Evolutionary conservation across 805 yeast genomes (phyloP).

Genomic region (Yamadazyma tumulicola): DNA sequence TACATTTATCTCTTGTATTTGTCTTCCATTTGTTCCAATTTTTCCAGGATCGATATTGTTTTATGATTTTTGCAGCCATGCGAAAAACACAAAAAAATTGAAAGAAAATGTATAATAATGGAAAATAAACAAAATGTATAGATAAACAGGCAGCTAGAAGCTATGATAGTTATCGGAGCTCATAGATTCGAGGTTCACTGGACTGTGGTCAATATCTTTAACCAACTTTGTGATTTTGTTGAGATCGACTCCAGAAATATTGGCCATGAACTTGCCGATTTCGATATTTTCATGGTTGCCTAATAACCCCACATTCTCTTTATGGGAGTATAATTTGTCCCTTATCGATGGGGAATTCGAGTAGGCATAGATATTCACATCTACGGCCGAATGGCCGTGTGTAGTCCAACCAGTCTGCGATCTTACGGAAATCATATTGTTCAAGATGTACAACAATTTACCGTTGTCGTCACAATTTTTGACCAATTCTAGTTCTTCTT

Average conservation of each 20-base stretch:
- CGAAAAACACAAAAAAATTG: too few species aligned
- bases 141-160: too few species aligned
- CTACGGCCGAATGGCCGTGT: constrained; percentile 95
- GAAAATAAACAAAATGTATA: too few species aligned
- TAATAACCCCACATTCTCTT: constrained; percentile 41
- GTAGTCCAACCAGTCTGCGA: constrained; percentile 96
- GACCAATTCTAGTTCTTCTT: constrained; percentile 43
- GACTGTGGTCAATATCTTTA: constrained; percentile 46
- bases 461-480: constrained; percentile 24
- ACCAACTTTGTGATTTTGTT: constrained; percentile 46
- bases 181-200: too few species aligned
- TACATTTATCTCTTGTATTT: too few species aligned
- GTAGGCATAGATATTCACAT: constrained; percentile 85
- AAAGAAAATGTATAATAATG: too few species aligned
- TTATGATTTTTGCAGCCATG: too few species aligned
- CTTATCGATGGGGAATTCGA: constrained; percentile 51
- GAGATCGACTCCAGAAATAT: constrained; percentile 48
- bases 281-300: constrained; percentile 90
- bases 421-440: constrained; percentile 70
- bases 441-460: constrained; percentile 49
- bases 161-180: too few species aligned
- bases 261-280: constrained; percentile 70
- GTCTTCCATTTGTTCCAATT: too few species aligned
- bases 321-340: constrained; percentile 27
- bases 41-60: too few species aligned